Conservation (phyloP, 345 rosid genomes). For the Gynandropsis gynandra region DNA sequence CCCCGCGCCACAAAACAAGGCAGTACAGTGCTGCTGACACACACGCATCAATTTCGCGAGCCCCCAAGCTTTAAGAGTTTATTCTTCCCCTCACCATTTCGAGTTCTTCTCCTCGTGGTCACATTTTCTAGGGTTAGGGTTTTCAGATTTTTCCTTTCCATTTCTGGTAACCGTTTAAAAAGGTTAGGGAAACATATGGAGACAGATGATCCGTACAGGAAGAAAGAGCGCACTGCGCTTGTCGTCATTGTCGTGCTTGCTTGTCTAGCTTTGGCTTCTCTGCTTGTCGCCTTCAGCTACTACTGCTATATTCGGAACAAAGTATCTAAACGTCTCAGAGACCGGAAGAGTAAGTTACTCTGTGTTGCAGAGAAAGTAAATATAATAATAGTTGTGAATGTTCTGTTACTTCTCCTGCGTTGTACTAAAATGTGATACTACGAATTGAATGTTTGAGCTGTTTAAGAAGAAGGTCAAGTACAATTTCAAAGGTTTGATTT, state of each 20-base stretch:
- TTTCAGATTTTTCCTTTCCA: constrained; percentile 5
- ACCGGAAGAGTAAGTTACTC: constrained; percentile 35
- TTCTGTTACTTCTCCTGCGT: neutral
- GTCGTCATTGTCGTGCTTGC: constrained; percentile 74
- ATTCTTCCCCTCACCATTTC: constrained; percentile 10
- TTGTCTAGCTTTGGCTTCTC: constrained; percentile 58
- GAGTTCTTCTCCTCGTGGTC: constrained; percentile 5
- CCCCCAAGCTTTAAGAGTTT: constrained; percentile 15
- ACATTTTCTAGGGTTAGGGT: constrained; percentile 35
- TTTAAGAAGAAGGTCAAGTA: neutral
- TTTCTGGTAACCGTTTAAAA: constrained; percentile 13
- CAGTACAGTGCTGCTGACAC: constrained; percentile 23
- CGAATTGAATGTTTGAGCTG: neutral
- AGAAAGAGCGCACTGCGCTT: constrained; percentile 54
- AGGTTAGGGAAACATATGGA: constrained; percentile 26
- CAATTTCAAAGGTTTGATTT: constrained; percentile 2
- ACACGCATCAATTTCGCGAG: constrained; percentile 15
- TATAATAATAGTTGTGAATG: neutral
- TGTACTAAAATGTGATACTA: neutral
- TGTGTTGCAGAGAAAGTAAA: neutral
- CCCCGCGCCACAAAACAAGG: constrained; percentile 29
- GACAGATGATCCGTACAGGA: constrained; percentile 37
- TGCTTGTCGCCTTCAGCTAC: constrained; percentile 81
- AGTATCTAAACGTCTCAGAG: constrained; percentile 53
- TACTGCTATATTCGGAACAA: constrained; percentile 87